These are phyloP conservation scores for Ophiostoma populinum DNA, from an alignment of 2,329 filamentous ascomycete genomes.

Conservation along the genomic window DNA sequence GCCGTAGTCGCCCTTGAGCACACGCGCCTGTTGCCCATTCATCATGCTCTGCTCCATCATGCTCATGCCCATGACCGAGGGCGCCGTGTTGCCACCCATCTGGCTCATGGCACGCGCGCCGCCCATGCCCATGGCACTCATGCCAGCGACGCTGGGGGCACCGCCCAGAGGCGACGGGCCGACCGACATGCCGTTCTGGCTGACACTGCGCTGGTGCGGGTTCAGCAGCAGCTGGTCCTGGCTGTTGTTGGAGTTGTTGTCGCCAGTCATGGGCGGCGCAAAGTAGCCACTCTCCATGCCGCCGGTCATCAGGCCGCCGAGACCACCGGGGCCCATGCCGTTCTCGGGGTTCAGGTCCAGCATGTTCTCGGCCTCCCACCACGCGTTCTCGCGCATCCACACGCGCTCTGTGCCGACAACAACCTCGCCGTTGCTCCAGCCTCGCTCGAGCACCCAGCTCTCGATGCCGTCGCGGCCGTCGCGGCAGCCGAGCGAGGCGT, in stretches of 20 bases:
- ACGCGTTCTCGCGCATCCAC: conserved; percentile 86
- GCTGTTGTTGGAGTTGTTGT: conserved; percentile 46
- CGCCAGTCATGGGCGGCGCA: conserved; percentile 46
- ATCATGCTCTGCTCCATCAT: conserved; percentile 23
- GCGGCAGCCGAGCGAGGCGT: conserved; percentile 66
- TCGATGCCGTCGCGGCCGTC: conserved; percentile 87
- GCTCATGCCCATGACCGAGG: conserved; percentile 15
- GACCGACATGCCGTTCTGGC: conserved; percentile 30
- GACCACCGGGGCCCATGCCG: conserved; percentile 13
- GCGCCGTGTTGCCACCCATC: conserved; percentile 28
- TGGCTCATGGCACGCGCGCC: background rate
- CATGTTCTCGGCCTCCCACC: conserved; percentile 98
- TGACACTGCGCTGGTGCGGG: conserved; percentile 34
- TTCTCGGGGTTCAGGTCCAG: conserved; percentile 63
- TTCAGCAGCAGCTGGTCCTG: conserved; percentile 54
- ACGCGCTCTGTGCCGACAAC: conserved; percentile 79
- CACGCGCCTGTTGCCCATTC: conserved; percentile 35
- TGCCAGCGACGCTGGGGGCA: conserved; percentile 7
- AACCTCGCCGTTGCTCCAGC: conserved; percentile 97
- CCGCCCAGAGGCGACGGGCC: conserved; percentile 19
- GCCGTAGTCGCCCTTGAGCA: conserved; percentile 64
- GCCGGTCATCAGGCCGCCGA: conserved; percentile 23
- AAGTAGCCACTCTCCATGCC: conserved; percentile 64
- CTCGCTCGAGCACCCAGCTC: conserved; percentile 82
- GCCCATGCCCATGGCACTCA: conserved; percentile 21